Conservation (phyloP, 148 eudicot genomes). For the Heliosperma pusillum region DNA sequence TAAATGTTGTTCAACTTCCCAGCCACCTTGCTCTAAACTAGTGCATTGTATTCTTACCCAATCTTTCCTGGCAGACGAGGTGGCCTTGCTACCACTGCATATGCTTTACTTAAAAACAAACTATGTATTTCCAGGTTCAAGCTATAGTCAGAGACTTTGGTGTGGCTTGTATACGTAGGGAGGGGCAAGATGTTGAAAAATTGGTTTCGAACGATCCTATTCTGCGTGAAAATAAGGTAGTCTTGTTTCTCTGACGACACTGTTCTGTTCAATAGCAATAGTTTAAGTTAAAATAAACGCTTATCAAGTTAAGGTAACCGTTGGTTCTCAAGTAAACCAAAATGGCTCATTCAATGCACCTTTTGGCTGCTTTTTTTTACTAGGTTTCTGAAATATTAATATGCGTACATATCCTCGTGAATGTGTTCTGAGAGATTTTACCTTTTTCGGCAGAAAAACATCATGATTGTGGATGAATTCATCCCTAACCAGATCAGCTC, state of each 20-base stretch:
- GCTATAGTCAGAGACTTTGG: constrained; percentile 83
- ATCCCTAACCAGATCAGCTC: constrained; percentile 89
- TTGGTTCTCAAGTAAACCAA: too few species aligned
- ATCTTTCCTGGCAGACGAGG: neutral
- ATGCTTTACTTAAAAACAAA: neutral
- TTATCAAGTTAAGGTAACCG: too few species aligned
- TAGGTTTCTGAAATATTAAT: too few species aligned
- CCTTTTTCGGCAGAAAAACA: constrained; percentile 49
- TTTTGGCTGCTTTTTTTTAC: too few species aligned
- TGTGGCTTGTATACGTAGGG: constrained; percentile 81
- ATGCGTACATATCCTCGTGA: neutral
- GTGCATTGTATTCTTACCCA: neutral
- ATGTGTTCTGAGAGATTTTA: neutral
- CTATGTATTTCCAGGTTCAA: constrained; percentile 41
- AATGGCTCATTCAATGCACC: too few species aligned
- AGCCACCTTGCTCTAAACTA: neutral
- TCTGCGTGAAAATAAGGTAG: constrained; percentile 63
- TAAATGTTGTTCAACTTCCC: neutral
- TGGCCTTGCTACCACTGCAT: neutral
- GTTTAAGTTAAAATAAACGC: too few species aligned
- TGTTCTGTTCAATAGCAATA: neutral
- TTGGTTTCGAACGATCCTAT: constrained; percentile 49
- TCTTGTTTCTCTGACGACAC: neutral
- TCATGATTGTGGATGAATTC: constrained; percentile 74
- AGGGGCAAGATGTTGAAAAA: constrained; percentile 71